phyloP scores from a whole-genome alignment of 257 asterid genomes.

The Solanum microdontum region DNA sequence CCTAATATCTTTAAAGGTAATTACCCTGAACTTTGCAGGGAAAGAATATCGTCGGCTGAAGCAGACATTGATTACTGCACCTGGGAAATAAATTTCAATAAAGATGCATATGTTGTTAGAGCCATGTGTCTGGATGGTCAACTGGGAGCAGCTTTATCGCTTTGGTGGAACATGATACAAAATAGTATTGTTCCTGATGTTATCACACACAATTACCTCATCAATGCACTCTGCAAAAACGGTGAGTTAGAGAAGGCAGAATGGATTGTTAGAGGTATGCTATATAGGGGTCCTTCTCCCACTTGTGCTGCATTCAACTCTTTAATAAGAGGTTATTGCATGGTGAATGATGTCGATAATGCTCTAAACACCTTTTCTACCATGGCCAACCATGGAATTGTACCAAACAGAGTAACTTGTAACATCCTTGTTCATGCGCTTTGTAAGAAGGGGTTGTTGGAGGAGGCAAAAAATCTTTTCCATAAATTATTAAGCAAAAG shows the following conservation, averaged over 20 bases:
- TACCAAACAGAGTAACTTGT: slow-evolving; percentile 65
- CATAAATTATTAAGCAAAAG: slow-evolving; percentile 35
- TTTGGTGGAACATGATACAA: slow-evolving; percentile 44
- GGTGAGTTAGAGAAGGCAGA: slow-evolving; percentile 62
- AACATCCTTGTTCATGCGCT: slow-evolving; percentile 74
- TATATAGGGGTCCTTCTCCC: slow-evolving; percentile 54
- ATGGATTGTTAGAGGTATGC: slow-evolving; percentile 56
- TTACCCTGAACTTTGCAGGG: slow-evolving; percentile 10
- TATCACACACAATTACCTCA: slow-evolving; percentile 54
- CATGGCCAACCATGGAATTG: slow-evolving; percentile 43
- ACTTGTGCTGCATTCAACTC: slow-evolving; percentile 77
- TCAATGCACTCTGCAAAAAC: slow-evolving; percentile 61
- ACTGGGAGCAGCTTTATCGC: slow-evolving; percentile 42
- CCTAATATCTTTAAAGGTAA: neutral
- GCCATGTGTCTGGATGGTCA: slow-evolving; percentile 63
- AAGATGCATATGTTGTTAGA: slow-evolving; percentile 31
- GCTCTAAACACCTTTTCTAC: slow-evolving; percentile 53
- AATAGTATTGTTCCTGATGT: slow-evolving; percentile 47
- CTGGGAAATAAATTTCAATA: slow-evolving; percentile 10
- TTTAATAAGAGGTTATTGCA: slow-evolving; percentile 64
- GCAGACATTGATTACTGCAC: slow-evolving; percentile 9
- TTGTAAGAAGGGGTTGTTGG: slow-evolving; percentile 54
- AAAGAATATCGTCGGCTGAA: slow-evolving; percentile 32
- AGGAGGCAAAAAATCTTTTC: slow-evolving; percentile 42
- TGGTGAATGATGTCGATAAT: slow-evolving; percentile 33